Percentiles rank a stretch among this genome's conserved stretches.
These are phyloP conservation scores for Orobanche coerulescens DNA, from an alignment of 257 asterid species.

Conservation along the genomic window DNA sequence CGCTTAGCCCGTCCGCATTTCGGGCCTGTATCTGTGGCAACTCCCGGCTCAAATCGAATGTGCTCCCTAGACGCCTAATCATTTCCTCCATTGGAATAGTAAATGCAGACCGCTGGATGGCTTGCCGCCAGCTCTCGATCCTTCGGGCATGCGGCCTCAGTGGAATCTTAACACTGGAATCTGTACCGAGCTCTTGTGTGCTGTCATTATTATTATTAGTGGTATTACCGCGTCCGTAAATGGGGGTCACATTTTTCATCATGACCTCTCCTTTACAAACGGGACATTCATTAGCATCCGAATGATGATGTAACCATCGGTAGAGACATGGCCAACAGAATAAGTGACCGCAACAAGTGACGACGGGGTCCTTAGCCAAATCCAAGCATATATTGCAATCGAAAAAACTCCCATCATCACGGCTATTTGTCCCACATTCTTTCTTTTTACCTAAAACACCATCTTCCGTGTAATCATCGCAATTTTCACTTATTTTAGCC, in stretches of 20 bases:
- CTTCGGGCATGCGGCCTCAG: conserved; percentile 61
- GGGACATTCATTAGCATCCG: conserved; percentile 87
- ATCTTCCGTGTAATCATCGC: conserved; percentile 36
- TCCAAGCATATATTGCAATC: conserved; percentile 96
- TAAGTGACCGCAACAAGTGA: conserved; percentile 94
- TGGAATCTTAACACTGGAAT: conserved; percentile 50
- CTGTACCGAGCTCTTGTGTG: conserved; percentile 35
- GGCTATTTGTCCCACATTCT: conserved; percentile 43
- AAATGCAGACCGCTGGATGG: conserved; percentile 59
- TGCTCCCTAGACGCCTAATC: conserved; percentile 66
- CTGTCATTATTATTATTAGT: background rate
- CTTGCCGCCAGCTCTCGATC: conserved; percentile 79
- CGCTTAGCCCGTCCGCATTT: conserved; percentile 31
- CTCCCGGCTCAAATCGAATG: conserved; percentile 47
- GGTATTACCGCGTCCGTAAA: conserved; percentile 71
- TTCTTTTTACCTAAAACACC: conserved; percentile 51
- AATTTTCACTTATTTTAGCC: conserved; percentile 42
- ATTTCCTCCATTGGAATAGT: conserved; percentile 81
- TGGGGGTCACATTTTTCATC: conserved; percentile 63
- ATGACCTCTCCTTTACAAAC: conserved; percentile 97
- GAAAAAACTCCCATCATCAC: conserved; percentile 67
- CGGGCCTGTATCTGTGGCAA: conserved; percentile 40
- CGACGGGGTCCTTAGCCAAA: conserved; percentile 86
- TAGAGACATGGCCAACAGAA: conserved; percentile 97
- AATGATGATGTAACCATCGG: conserved; percentile 82